Evolutionary conservation across 768 basidiomycete genomes (phyloP).

Genomic region (Psilocybe cyanescens): DNA sequence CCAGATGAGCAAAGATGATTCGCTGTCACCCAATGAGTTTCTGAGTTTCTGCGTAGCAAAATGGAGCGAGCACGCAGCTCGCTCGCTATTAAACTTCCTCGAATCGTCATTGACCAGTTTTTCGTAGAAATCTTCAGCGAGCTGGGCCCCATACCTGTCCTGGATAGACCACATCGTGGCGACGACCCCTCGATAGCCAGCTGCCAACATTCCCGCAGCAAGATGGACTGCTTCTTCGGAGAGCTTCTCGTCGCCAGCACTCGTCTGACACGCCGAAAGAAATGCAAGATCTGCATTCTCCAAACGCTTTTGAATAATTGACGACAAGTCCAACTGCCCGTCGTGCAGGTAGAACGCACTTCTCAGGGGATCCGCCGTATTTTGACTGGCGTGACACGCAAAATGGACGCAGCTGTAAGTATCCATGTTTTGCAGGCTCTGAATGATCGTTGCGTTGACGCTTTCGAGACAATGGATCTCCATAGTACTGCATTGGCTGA

Average conservation of each 20-base stretch:
- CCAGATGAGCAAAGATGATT: conserved; percentile 14
- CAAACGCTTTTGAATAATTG: conserved; percentile 12
- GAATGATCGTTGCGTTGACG: conserved; percentile 1
- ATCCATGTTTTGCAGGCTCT: background rate
- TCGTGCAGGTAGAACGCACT: conserved; percentile 28
- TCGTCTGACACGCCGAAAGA: conserved; percentile 45
- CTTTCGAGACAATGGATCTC: background rate
- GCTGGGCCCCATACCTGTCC: conserved; percentile 31
- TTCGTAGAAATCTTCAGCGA: conserved; percentile 32
- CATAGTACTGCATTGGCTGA: background rate
- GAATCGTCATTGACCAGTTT: conserved; percentile 8
- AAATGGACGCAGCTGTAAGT: conserved; percentile 32
- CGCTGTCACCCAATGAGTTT: background rate
- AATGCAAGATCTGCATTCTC: conserved; percentile 33
- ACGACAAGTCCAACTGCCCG: conserved; percentile 15
- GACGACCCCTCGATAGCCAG: conserved; percentile 32
- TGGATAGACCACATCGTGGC: conserved; percentile 44
- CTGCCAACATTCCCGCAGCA: conserved; percentile 39
- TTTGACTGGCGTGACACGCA: conserved; percentile 39
- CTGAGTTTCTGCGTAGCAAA: background rate
- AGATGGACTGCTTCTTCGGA: conserved; percentile 41
- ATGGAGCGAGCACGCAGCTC: too few species aligned
- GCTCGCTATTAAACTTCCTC: too few species aligned
- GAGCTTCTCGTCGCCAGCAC: conserved; percentile 27
- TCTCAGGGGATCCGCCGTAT: conserved; percentile 27